Base-by-base conservation (phyloP, 768 basidiomycete species). In the Lactarius deliciosus region DNA sequence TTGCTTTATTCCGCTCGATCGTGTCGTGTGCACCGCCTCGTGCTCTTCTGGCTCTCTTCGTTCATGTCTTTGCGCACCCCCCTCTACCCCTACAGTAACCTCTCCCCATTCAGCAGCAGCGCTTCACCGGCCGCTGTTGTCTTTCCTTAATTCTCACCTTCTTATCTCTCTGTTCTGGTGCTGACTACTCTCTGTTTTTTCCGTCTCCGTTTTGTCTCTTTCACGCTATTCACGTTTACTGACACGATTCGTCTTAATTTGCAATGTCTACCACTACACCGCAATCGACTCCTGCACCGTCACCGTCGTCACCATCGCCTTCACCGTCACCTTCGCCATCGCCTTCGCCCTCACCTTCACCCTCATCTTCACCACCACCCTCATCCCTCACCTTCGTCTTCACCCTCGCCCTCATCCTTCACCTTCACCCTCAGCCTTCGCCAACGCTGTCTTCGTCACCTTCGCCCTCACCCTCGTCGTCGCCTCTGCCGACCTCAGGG, bases 151-250 rank as follows among this genome's bases (percentile, higher is more conserved):
- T 57, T 40, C 57, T 36, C 34, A 10, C 57, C 45, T n/a, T 11
- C 22, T 22, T 50, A 50, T 50, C 22, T 41, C 41, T 41, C 16
- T 41, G 16, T 69, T 83, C 80, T 5, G 64, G 75, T 22, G 54
- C 63, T 47, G 38, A 36, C 57, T 32, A 9, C 16, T 56, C 32
- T 34, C 30, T 9, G 30, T 28, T 30, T 61, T 8, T n/a, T n/a
- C n/a, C n/a, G 28, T 56, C 32, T 34, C 30, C 18, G 30, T 28
- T 30, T 61, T 8, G 13, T 38, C 13, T 32, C 34, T 18, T 36
- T 2, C 34, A 60, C 38, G 18, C 16, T 25, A 18, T 41, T 30
- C 28, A 30, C 65, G 30, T 32, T 54, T 15, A 25, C 47, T 61
- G 60, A 43, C 34, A 40, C 55, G 38, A 41, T 34, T 34, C 30